Evolutionary conservation across 2,329 filamentous ascomycete species (phyloP).

Genomic region (Acephala macrosclerotiorum): DNA sequence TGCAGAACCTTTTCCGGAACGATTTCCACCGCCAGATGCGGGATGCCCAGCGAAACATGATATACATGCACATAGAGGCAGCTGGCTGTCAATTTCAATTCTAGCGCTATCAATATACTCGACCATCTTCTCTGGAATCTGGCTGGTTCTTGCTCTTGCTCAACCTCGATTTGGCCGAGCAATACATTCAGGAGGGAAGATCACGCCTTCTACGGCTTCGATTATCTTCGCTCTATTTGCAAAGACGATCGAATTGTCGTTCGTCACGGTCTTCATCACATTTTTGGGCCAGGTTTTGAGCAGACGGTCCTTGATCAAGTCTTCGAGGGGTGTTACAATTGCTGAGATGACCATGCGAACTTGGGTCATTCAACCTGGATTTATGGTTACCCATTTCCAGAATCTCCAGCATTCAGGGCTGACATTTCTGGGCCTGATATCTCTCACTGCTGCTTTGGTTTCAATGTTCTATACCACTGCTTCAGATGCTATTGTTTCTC

Average conservation of each 20-base stretch:
- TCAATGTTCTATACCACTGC: conserved; percentile 80
- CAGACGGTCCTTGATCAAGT: conserved; percentile 68
- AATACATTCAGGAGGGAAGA: conserved; percentile 58
- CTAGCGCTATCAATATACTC: conserved; percentile 65
- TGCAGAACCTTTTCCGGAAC: conserved; percentile 21
- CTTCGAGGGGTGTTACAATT: conserved; percentile 71
- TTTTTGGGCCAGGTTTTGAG: conserved; percentile 79
- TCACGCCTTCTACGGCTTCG: conserved; percentile 70
- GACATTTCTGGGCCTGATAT: conserved; percentile 69
- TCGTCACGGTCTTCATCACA: conserved; percentile 78
- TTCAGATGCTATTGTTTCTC: conserved; percentile 76
- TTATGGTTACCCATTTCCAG: conserved; percentile 73
- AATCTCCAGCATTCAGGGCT: conserved; percentile 68
- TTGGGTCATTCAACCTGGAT: conserved; percentile 78
- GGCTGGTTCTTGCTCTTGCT: conserved; percentile 66
- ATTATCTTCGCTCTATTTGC: conserved; percentile 73
- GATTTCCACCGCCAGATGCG: not conserved
- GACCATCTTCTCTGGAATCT: conserved; percentile 70
- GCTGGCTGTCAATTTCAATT: conserved; percentile 59
- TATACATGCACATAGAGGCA: conserved; percentile 35
- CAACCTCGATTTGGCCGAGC: conserved; percentile 67
- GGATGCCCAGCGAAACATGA: conserved; percentile 35
- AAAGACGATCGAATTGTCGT: conserved; percentile 80
- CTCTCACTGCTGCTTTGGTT: conserved; percentile 68
- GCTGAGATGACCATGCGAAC: conserved; percentile 80